Evolutionary conservation across 139 green algal species (phyloP).

Genomic region (Trebouxia sp.): DNA sequence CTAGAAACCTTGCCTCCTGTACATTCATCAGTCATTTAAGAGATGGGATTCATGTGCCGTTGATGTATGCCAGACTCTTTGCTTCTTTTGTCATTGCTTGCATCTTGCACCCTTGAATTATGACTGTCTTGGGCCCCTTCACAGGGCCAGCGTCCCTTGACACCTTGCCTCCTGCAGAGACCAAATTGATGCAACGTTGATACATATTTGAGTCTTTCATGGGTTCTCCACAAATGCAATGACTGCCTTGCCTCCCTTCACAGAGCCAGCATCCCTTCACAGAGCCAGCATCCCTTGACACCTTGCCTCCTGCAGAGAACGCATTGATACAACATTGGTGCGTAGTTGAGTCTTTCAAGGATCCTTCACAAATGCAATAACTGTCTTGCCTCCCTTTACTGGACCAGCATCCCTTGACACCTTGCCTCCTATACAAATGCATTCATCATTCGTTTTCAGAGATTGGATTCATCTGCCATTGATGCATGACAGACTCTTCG

Average conservation of each 20-base stretch:
- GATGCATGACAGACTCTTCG: not conserved
- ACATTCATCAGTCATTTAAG: not conserved
- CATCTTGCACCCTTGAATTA: too few relatives aligned
- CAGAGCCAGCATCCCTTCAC: constrained; percentile 84
- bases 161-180: constrained; percentile 62
- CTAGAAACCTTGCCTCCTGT: constrained; percentile 71
- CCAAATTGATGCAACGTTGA: too few relatives aligned
- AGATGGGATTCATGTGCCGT: not conserved
- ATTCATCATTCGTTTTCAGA: not conserved
- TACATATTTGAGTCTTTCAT: too few relatives aligned
- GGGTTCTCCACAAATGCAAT: constrained; percentile 92
- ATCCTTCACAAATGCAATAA: constrained; percentile 89
- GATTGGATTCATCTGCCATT: not conserved
- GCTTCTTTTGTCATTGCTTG: too few relatives aligned
- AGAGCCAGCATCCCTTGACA: constrained; percentile 82
- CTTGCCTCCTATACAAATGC: constrained; percentile 46
- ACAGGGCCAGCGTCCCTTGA: constrained; percentile 83
- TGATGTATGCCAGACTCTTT: not conserved
- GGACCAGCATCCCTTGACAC: constrained; percentile 82
- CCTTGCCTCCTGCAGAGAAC: constrained; percentile 65
- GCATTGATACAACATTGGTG: too few relatives aligned
- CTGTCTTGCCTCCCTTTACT: constrained; percentile 85
- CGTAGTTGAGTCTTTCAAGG: too few relatives aligned
- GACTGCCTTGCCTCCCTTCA: constrained; percentile 85
- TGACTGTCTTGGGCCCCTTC: constrained; percentile 84